These are phyloP conservation scores for Onygenales sp. DNA, from an alignment of 2,329 filamentous ascomycete species.

Conservation along the genomic window DNA sequence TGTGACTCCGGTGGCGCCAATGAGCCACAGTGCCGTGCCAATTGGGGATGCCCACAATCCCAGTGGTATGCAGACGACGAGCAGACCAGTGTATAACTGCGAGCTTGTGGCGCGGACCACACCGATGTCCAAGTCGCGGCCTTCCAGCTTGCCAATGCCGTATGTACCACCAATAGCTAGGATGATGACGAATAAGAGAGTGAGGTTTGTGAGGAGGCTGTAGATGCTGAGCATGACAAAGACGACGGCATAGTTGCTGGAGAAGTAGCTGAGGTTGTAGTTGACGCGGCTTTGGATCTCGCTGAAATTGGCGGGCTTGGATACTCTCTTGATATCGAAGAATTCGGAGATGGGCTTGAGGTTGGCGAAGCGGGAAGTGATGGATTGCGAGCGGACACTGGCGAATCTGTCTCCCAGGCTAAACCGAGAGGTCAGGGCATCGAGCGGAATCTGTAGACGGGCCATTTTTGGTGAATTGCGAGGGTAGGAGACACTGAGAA, in stretches of 20 bases:
- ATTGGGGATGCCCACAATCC: conserved; percentile 79
- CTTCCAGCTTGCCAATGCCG: conserved; percentile 81
- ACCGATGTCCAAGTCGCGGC: conserved; percentile 79
- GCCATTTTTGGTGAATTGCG: conserved; percentile 49
- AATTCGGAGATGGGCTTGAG: conserved; percentile 87
- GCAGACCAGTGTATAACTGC: conserved; percentile 84
- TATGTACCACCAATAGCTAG: conserved; percentile 80
- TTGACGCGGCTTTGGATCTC: conserved; percentile 89
- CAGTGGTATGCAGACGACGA: conserved; percentile 74
- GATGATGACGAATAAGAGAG: conserved; percentile 85
- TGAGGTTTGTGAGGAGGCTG: conserved; percentile 76
- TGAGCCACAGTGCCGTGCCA: conserved; percentile 81
- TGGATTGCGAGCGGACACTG: conserved; percentile 66
- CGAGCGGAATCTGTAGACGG: conserved; percentile 85
- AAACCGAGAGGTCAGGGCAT: conserved; percentile 81
- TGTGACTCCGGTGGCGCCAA: conserved; percentile 86
- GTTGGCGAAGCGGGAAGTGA: conserved; percentile 81
- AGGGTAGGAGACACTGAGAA: neutral
- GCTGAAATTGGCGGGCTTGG: conserved; percentile 83
- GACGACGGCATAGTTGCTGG: conserved; percentile 92
- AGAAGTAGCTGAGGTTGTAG: conserved; percentile 96
- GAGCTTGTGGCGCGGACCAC: conserved; percentile 74
- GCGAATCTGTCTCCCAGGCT: conserved; percentile 80
- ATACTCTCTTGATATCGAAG: conserved; percentile 88
- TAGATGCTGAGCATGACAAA: conserved; percentile 96